These are phyloP conservation scores for Moniliella sp. DNA, from an alignment of 1,284 basidiomycete genomes.

Conservation along the genomic window DNA sequence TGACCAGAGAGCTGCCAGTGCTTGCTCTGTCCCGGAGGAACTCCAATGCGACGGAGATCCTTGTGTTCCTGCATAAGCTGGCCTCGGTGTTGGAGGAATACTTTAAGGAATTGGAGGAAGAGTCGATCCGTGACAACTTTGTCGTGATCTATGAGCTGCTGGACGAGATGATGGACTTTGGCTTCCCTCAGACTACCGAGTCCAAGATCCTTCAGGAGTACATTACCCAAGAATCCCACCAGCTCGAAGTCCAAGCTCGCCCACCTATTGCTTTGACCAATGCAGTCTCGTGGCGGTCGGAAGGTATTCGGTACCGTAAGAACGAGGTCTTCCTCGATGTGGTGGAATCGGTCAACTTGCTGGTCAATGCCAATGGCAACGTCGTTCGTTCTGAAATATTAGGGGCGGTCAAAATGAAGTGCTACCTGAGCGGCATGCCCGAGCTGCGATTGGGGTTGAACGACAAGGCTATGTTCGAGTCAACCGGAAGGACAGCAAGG, in stretches of 20 bases:
- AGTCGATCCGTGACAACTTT: slow-evolving; percentile 94
- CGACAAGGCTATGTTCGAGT: slow-evolving; percentile 99
- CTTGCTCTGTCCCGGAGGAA: slow-evolving; percentile 88
- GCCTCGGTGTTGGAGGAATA: slow-evolving; percentile 63
- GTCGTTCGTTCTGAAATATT: slow-evolving; percentile 92
- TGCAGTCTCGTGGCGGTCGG: slow-evolving; percentile 91
- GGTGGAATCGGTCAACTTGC: slow-evolving; percentile 83
- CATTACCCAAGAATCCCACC: slow-evolving; percentile 96
- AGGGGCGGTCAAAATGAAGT: slow-evolving; percentile 97
- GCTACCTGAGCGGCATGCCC: slow-evolving; percentile 94
- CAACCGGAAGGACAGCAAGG: slow-evolving; percentile 65
- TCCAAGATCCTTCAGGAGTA: slow-evolving; percentile 98
- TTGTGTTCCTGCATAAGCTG: slow-evolving; percentile 85
- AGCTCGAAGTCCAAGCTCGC: slow-evolving; percentile 83
- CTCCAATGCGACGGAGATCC: slow-evolving; percentile 85
- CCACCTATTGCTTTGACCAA: slow-evolving; percentile 96
- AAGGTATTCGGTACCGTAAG: slow-evolving; percentile 90
- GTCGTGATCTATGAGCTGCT: slow-evolving; percentile 81
- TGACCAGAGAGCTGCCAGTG: too few relatives aligned
- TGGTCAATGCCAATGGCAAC: slow-evolving; percentile 88
- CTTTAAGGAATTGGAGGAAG: slow-evolving; percentile 97
- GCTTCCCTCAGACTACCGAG: slow-evolving; percentile 94
- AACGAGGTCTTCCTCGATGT: slow-evolving; percentile 99
- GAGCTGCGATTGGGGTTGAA: slow-evolving; percentile 84
- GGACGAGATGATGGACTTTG: slow-evolving; percentile 99